These are phyloP conservation scores for Chlorella variabilis DNA, from an alignment of 163 green algal genomes.

Conservation along the genomic window DNA sequence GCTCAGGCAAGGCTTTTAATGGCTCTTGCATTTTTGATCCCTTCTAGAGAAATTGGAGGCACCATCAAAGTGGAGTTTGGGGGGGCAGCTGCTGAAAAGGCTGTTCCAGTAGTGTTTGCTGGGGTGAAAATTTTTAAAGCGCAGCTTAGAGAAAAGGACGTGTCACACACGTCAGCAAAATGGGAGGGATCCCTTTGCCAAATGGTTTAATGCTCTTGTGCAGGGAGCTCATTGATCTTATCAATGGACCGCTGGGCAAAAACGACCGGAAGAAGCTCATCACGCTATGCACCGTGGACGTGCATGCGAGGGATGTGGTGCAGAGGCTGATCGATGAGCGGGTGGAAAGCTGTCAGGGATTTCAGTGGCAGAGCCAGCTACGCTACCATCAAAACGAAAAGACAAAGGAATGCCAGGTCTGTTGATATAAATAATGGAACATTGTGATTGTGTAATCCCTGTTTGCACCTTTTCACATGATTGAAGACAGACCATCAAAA, in stretches of 20 bases:
- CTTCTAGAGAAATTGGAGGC: too few species aligned
- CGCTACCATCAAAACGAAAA: slow-evolving; percentile 90
- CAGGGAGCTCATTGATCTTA: slow-evolving; percentile 85
- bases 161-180: too few species aligned
- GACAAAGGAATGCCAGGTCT: slow-evolving; percentile 77
- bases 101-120: too few species aligned
- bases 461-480: too few species aligned
- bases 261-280: slow-evolving; percentile 96
- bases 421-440: background rate
- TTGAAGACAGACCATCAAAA: too few species aligned
- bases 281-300: slow-evolving; percentile 97
- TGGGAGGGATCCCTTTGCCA: too few species aligned
- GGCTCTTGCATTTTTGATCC: too few species aligned
- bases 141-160: too few species aligned
- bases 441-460: too few species aligned
- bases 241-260: slow-evolving; percentile 86
- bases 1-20: slow-evolving; percentile 64
- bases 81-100: too few species aligned
- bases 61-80: too few species aligned
- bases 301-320: slow-evolving; percentile 94
- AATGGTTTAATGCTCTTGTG: background rate
- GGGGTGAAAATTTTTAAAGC: too few species aligned
- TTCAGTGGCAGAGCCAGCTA: slow-evolving; percentile 95
- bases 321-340: slow-evolving; percentile 91
- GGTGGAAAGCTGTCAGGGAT: slow-evolving; percentile 78